A percentile compares a stretch with the other conserved stretches of the same genome.
Evolutionary conservation across 2,329 filamentous ascomycete genomes (phyloP).

Genomic region (Fusarium sp.): DNA sequence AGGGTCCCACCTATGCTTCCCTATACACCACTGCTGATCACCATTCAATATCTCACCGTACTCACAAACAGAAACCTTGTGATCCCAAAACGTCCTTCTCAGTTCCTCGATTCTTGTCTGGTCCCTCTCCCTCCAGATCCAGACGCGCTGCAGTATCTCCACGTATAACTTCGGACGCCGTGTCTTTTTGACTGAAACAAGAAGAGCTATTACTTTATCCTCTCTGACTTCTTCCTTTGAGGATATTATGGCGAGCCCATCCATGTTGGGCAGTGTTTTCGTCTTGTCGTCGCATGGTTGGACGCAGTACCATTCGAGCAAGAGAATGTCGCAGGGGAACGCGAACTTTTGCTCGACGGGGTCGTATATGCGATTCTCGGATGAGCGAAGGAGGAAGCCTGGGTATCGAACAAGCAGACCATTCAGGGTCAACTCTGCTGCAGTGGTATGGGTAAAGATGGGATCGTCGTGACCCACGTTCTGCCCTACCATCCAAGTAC

Average conservation of each 20-base stretch:
- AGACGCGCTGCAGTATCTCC: not conserved
- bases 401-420: not conserved
- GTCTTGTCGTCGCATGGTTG: not conserved
- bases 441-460: not conserved
- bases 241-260: not conserved
- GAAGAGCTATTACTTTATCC: not conserved
- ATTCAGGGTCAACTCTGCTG: not conserved
- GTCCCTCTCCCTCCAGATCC: slow-evolving; percentile 4
- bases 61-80: not conserved
- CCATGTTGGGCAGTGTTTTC: not conserved
- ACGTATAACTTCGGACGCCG: not conserved
- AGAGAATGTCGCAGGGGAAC: not conserved
- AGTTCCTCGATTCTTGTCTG: not conserved
- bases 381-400: not conserved
- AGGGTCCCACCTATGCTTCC: not conserved
- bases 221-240: not conserved
- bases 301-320: not conserved
- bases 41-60: slow-evolving; percentile 1
- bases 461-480: not conserved
- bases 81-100: not conserved
- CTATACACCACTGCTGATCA: slow-evolving; percentile 7
- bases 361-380: not conserved
- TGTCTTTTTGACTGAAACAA: slow-evolving; percentile 8
- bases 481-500: slow-evolving; percentile 1
- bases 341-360: not conserved